Percentiles rank a stretch among this genome's conserved stretches.
These are phyloP conservation scores for Boletus huronensis DNA, from an alignment of 768 basidiomycete species.

Conservation along the genomic window DNA sequence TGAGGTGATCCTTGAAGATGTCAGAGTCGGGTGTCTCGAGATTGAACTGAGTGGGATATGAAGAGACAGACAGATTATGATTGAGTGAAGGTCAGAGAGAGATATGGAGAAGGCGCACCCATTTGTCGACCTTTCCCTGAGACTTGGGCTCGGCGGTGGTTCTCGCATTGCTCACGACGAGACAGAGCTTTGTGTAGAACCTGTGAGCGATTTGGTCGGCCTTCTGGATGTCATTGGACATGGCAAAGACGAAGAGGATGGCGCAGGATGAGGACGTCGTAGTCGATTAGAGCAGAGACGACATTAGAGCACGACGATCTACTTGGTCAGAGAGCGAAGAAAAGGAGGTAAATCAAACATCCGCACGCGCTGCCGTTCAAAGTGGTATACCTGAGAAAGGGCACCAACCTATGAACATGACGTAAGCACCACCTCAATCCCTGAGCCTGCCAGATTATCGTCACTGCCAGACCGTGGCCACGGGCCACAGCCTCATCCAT, in stretches of 20 bases:
- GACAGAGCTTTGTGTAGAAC: conserved; percentile 79
- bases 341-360: conserved; percentile 22
- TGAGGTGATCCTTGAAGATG: conserved; percentile 57
- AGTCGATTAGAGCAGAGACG: conserved; percentile 23
- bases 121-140: conserved; percentile 67
- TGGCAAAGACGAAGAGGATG: conserved; percentile 30
- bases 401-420: conserved; percentile 16
- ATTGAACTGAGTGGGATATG: conserved; percentile 56
- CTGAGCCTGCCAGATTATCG: conserved; percentile 12
- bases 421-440: conserved; percentile 22
- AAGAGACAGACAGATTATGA: neutral
- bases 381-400: conserved; percentile 15
- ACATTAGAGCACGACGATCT: conserved; percentile 32
- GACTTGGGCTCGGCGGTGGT: conserved; percentile 48
- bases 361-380: conserved; percentile 16
- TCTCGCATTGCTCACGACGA: conserved; percentile 70
- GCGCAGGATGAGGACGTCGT: conserved; percentile 3
- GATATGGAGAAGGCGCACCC: conserved; percentile 48
- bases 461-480: conserved; percentile 5
- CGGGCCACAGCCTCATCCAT: neutral
- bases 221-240: conserved; percentile 57
- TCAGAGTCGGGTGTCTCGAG: conserved; percentile 75
- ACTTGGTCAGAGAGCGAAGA: conserved; percentile 11
- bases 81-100: neutral
- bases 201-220: conserved; percentile 85